These are phyloP conservation scores for Calonectria fujianensis DNA, from an alignment of 2,329 filamentous ascomycete genomes.

Conservation along the genomic window DNA sequence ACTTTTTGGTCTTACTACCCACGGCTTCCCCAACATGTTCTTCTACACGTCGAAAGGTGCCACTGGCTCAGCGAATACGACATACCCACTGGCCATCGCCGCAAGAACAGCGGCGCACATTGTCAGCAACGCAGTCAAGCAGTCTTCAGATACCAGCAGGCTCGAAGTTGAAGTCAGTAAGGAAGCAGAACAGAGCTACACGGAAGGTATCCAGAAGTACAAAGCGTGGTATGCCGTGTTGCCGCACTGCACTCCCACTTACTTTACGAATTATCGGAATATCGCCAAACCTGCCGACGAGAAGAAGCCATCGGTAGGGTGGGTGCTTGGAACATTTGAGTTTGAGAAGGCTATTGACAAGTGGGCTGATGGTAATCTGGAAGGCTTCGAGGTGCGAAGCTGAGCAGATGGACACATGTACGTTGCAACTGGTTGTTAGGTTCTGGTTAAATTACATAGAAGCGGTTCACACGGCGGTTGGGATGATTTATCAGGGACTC, in stretches of 20 bases:
- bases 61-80: constrained; percentile 1
- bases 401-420: neutral
- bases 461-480: too few species aligned
- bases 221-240: neutral
- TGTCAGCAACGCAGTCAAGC: neutral
- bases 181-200: neutral
- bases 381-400: neutral
- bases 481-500: too few species aligned
- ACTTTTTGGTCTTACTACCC: neutral
- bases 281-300: neutral
- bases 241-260: neutral
- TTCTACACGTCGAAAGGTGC: neutral
- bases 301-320: neutral
- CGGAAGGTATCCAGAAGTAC: neutral
- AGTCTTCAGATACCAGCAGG: neutral
- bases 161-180: constrained; percentile 7
- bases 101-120: neutral
- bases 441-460: too few species aligned
- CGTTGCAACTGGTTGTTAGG: too few species aligned
- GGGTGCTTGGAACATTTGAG: constrained; percentile 3
- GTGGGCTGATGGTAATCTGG: neutral
- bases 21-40: neutral
- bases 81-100: neutral
- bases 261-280: neutral
- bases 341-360: constrained; percentile 7